Evolutionary conservation across 1,139 yeast genomes (phyloP).

Genomic region (Candida glucosophila): DNA sequence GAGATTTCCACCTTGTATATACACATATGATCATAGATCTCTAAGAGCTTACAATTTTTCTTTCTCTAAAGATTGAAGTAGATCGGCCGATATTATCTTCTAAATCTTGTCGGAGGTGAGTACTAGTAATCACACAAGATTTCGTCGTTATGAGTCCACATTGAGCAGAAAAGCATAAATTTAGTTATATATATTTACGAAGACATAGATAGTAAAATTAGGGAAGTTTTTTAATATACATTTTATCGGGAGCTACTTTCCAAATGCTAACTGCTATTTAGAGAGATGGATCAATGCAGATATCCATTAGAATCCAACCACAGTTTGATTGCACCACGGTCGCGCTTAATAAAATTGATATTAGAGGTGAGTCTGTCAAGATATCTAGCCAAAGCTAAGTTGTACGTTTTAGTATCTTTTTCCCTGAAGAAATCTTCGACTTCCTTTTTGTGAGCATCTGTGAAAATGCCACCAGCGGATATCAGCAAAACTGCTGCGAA

Average conservation of each 20-base stretch:
- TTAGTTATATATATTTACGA: too few relatives aligned
- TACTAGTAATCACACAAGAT: too few relatives aligned
- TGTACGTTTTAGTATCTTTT: slow-evolving; percentile 65
- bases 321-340: slow-evolving; percentile 39
- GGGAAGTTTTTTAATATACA: not conserved
- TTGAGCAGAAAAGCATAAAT: too few relatives aligned
- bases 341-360: slow-evolving; percentile 61
- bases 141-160: too few relatives aligned
- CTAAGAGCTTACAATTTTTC: too few relatives aligned
- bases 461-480: slow-evolving; percentile 58
- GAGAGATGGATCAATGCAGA: not conserved
- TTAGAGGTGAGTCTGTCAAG: slow-evolving; percentile 59
- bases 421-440: slow-evolving; percentile 50
- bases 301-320: slow-evolving; percentile 44
- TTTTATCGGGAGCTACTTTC: not conserved
- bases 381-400: slow-evolving; percentile 64
- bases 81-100: too few relatives aligned
- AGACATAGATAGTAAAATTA: too few relatives aligned
- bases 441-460: slow-evolving; percentile 46
- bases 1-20: not conserved
- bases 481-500: slow-evolving; percentile 63
- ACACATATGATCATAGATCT: too few relatives aligned
- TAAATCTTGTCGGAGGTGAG: too few relatives aligned
- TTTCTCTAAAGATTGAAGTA: too few relatives aligned
- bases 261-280: not conserved